These are phyloP conservation scores for Xylaria sp. DNA, from an alignment of 2,329 filamentous ascomycete genomes.

Conservation along the genomic window DNA sequence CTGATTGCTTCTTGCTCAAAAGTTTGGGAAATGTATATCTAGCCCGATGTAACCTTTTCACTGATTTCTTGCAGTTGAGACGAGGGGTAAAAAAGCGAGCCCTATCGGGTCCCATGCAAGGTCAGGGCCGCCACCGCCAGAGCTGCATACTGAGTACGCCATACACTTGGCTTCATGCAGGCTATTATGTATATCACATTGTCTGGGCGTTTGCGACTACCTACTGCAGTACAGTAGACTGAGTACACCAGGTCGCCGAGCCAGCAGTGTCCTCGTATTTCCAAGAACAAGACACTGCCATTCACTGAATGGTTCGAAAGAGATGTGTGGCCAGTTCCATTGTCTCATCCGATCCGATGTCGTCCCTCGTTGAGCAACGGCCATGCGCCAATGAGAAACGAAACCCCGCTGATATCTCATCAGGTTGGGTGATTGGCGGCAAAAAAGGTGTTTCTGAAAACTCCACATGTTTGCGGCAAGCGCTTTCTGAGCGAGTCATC, in stretches of 20 bases:
- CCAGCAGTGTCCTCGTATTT: constrained; percentile 30
- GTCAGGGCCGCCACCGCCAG: constrained; percentile 26
- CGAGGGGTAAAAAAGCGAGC: constrained; percentile 26
- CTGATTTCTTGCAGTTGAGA: constrained; percentile 21
- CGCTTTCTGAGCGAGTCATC: constrained; percentile 44
- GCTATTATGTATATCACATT: constrained; percentile 29
- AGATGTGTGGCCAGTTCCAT: constrained; percentile 38
- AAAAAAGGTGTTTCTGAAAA: constrained; percentile 39
- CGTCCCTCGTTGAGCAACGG: constrained; percentile 32
- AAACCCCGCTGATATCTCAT: constrained; percentile 43
- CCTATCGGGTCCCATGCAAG: constrained; percentile 31
- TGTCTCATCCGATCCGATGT: constrained; percentile 41
- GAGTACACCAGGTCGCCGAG: constrained; percentile 7
- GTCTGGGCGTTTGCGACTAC: constrained; percentile 22
- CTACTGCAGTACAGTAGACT: no score
- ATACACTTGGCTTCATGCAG: constrained; percentile 32
- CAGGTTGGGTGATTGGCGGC: constrained; percentile 43
- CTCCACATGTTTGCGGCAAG: constrained; percentile 44
- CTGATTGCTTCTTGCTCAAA: constrained; percentile 1
- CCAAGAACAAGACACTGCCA: constrained; percentile 36
- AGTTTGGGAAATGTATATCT: constrained; percentile 13
- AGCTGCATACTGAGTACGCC: constrained; percentile 23
- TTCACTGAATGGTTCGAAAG: constrained; percentile 34
- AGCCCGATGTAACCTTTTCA: constrained; percentile 26
- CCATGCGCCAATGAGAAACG: constrained; percentile 41